Conservation (phyloP, 1,284 basidiomycete species). For the Abortiporus biennis region DNA sequence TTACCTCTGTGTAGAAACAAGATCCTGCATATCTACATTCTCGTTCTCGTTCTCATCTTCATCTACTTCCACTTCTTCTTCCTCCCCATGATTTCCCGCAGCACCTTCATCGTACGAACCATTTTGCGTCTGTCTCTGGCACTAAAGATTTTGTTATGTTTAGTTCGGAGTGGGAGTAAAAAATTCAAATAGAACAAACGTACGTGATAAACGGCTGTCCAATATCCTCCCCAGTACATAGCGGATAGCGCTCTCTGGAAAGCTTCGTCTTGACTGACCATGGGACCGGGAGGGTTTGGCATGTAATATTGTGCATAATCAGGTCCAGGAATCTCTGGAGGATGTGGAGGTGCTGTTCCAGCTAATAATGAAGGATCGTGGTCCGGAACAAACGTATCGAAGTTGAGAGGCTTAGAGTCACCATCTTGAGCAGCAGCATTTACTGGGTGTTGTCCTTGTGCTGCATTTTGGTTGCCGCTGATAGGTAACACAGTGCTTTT, state of each 20-base stretch:
- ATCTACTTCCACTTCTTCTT: too few relatives aligned
- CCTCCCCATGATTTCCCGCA: too few relatives aligned
- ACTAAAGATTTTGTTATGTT: too few relatives aligned
- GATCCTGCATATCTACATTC: too few relatives aligned
- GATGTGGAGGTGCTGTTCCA: constrained; percentile 21
- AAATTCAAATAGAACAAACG: too few relatives aligned
- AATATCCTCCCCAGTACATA: constrained; percentile 81
- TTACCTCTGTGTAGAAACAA: too few relatives aligned
- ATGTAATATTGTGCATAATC: constrained; percentile 16
- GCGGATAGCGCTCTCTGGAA: constrained; percentile 66
- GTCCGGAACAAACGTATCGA: constrained; percentile 59
- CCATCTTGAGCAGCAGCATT: constrained; percentile 18
- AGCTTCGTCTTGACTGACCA: constrained; percentile 62
- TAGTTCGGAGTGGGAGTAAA: too few relatives aligned
- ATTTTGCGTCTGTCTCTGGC: too few relatives aligned
- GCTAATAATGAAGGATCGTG: constrained; percentile 60
- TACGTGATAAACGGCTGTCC: constrained; percentile 78
- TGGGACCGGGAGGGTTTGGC: constrained; percentile 26
- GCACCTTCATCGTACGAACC: too few relatives aligned
- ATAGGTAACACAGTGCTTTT: constrained; percentile 12
- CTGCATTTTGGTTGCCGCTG: constrained; percentile 12
- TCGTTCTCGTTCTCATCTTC: too few relatives aligned
- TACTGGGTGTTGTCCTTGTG: constrained; percentile 10
- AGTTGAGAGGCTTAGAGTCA: constrained; percentile 59
- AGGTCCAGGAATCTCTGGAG: constrained; percentile 17